These are phyloP conservation scores for Scenedesmus sp. DNA, from an alignment of 163 green algal species.

Conservation along the genomic window DNA sequence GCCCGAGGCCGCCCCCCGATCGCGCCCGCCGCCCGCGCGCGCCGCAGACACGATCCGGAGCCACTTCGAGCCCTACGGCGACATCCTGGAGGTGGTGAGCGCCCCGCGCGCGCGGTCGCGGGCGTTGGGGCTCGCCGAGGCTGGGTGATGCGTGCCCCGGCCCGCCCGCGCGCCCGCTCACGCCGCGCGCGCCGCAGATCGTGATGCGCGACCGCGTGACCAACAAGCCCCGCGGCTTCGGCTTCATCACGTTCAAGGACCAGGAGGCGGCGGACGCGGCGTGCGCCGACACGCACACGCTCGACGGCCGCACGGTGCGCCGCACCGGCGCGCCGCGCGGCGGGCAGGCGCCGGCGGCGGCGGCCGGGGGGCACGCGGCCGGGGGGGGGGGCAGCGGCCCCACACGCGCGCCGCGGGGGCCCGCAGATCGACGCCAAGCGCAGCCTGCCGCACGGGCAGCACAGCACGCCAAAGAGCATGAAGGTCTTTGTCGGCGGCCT, in stretches of 20 bases:
- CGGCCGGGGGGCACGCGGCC: too few species aligned
- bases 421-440: constrained; percentile 92
- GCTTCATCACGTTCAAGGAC: constrained; percentile 89
- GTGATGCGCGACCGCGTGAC: constrained; percentile 87
- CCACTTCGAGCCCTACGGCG: constrained; percentile 85
- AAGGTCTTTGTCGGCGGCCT: constrained; percentile 94
- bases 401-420: not conserved
- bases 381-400: too few species aligned
- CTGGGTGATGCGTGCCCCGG: not conserved
- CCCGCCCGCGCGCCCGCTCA: not conserved
- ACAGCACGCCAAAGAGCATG: constrained; percentile 71
- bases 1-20: too few species aligned
- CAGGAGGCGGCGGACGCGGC: constrained; percentile 67
- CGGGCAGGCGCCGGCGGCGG: too few species aligned
- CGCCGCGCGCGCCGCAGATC: constrained; percentile 59
- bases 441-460: constrained; percentile 78
- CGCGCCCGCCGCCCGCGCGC: not conserved
- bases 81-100: constrained; percentile 84
- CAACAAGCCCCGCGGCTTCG: constrained; percentile 82
- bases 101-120: not conserved
- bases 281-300: constrained; percentile 70
- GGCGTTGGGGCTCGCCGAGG: not conserved
- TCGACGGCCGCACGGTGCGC: constrained; percentile 75
- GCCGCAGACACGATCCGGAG: constrained; percentile 79
- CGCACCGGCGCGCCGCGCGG: not conserved